phyloP scores from a whole-genome alignment of 169 alveolate genomes.

The Sarcocystis neurona region DNA sequence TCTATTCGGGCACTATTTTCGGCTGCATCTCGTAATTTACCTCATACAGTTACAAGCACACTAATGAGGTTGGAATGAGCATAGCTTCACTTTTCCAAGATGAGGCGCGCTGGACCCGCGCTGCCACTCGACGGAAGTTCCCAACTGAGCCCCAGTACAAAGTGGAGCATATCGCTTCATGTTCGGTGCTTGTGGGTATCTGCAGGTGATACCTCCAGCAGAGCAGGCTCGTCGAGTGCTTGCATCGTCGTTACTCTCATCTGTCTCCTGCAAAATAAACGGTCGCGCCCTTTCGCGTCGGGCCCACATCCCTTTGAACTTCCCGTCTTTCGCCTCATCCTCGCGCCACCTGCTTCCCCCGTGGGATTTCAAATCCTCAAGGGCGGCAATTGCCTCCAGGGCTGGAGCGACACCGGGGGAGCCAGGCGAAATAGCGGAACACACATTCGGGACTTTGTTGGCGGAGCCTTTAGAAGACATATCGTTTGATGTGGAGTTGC shows the following conservation, averaged over 20 bases:
- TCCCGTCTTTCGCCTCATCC: constrained; percentile 20
- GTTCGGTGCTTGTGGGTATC: too few relatives aligned
- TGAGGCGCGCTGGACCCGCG: too few relatives aligned
- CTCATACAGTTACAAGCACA: too few relatives aligned
- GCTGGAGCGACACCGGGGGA: neutral
- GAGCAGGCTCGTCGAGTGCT: neutral
- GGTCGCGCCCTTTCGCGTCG: neutral
- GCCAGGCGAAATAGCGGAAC: neutral
- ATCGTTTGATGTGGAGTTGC: constrained; percentile 1
- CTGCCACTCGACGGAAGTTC: too few relatives aligned
- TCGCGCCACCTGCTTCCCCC: neutral
- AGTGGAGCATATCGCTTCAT: too few relatives aligned
- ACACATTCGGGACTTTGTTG: neutral
- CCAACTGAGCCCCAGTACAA: too few relatives aligned
- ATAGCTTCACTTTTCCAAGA: too few relatives aligned
- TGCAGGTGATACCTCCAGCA: neutral
- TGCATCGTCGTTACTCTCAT: constrained; percentile 3
- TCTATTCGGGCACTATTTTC: too few relatives aligned
- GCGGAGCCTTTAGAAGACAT: neutral
- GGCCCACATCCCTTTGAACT: constrained; percentile 3
- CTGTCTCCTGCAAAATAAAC: constrained; percentile 17
- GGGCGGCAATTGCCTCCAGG: neutral
- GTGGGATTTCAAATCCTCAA: neutral
- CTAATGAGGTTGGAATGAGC: too few relatives aligned
- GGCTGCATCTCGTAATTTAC: too few relatives aligned